Conservation (phyloP, 345 rosid genomes). For the Linum lewisii region DNA sequence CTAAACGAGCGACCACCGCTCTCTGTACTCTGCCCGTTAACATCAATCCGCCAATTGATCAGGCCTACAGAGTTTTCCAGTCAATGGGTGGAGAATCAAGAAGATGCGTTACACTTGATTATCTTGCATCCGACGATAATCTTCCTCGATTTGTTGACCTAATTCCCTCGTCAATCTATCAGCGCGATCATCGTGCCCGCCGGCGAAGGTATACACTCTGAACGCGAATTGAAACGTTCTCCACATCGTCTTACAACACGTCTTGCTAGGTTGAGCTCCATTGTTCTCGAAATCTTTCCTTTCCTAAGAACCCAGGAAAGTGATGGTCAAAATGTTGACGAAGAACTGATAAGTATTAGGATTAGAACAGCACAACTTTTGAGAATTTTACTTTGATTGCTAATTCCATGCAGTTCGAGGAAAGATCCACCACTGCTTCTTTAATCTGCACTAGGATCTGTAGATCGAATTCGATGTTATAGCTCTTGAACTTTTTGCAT, state of each 20-base stretch:
- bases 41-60: neutral
- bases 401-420: slow-evolving; percentile 19
- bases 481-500: slow-evolving; percentile 7
- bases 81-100: neutral
- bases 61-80: neutral
- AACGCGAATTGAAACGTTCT: slow-evolving; percentile 19
- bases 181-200: slow-evolving; percentile 16
- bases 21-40: no score
- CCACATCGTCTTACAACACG: slow-evolving; percentile 11
- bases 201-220: slow-evolving; percentile 14
- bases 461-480: slow-evolving; percentile 13
- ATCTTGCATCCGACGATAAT: neutral
- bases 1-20: no score
- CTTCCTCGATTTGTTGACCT: slow-evolving; percentile 11
- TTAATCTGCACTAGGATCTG: slow-evolving; percentile 7
- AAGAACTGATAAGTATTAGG: neutral
- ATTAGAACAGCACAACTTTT: no score
- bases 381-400: slow-evolving; percentile 8
- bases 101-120: neutral
- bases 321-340: neutral
- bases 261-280: neutral
- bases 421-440: slow-evolving; percentile 16
- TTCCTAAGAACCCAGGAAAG: slow-evolving; percentile 7
- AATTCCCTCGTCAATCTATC: slow-evolving; percentile 10
- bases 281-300: slow-evolving; percentile 4